Conservation (phyloP, 805 yeast genomes). For the Metschnikowia chrysomelidarum region DNA sequence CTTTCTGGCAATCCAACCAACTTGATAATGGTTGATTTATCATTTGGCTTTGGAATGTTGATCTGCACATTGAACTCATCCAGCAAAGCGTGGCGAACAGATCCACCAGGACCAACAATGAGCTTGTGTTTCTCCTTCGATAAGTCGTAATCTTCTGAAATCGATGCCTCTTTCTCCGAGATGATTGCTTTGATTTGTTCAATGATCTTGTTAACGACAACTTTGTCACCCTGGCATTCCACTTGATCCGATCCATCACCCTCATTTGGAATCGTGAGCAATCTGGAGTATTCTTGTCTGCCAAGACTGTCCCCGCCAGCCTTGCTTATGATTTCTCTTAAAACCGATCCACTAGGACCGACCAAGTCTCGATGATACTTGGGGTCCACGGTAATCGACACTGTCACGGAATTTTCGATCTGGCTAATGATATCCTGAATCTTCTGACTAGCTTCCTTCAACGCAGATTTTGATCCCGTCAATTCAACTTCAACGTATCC, state of each 20-base stretch:
- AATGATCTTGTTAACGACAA: conserved; percentile 66
- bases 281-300: conserved; percentile 48
- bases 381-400: conserved; percentile 63
- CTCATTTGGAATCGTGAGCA: conserved; percentile 68
- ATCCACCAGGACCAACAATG: conserved; percentile 80
- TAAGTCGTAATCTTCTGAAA: conserved; percentile 51
- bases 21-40: conserved; percentile 49
- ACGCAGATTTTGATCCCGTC: conserved; percentile 73
- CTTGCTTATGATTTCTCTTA: conserved; percentile 67
- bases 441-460: conserved; percentile 65
- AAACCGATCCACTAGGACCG: conserved; percentile 74
- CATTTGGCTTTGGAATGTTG: conserved; percentile 62
- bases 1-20: conserved; percentile 67
- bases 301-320: conserved; percentile 65
- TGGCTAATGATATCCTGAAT: conserved; percentile 64
- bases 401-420: conserved; percentile 58
- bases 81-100: conserved; percentile 69
- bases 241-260: conserved; percentile 58
- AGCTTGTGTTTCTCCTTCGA: conserved; percentile 73
- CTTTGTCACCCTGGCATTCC: conserved; percentile 70
- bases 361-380: conserved; percentile 72
- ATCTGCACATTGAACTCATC: conserved; percentile 62
- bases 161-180: conserved; percentile 58
- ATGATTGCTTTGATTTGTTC: conserved; percentile 62
- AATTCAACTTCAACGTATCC: conserved; percentile 64